phyloP scores from a whole-genome alignment of 306 rosid genomes.

The Ormosia emarginata region DNA sequence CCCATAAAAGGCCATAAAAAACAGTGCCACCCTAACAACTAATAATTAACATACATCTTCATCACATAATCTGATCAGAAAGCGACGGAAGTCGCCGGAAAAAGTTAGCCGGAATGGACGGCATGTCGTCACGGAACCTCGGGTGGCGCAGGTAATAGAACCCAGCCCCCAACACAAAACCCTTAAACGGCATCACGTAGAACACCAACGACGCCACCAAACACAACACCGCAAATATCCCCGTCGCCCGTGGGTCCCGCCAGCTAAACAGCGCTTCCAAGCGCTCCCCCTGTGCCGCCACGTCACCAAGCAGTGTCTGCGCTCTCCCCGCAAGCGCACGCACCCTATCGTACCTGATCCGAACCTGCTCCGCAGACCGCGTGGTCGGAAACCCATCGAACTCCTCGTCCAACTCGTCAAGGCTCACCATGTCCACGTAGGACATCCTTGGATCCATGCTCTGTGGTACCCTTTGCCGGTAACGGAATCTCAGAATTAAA shows the following conservation, averaged over 20 bases:
- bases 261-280: slow-evolving; percentile 70
- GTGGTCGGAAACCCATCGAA: slow-evolving; percentile 72
- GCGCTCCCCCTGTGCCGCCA: slow-evolving; percentile 93
- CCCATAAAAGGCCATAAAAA: background rate
- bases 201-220: slow-evolving; percentile 62
- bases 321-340: slow-evolving; percentile 80
- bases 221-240: slow-evolving; percentile 66
- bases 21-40: background rate
- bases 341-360: slow-evolving; percentile 69
- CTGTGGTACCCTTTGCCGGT: slow-evolving; percentile 37
- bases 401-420: slow-evolving; percentile 83
- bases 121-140: slow-evolving; percentile 80
- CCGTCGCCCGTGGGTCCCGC: slow-evolving; percentile 89
- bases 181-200: slow-evolving; percentile 67
- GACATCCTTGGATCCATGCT: slow-evolving; percentile 69
- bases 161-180: slow-evolving; percentile 47
- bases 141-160: slow-evolving; percentile 78
- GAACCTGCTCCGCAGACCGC: slow-evolving; percentile 42
- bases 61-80: slow-evolving; percentile 73
- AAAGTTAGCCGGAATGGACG: slow-evolving; percentile 63
- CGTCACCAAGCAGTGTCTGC: slow-evolving; percentile 65
- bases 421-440: slow-evolving; percentile 60
- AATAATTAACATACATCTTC: background rate
- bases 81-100: slow-evolving; percentile 70
- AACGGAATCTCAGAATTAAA: slow-evolving; percentile 43